These are phyloP conservation scores for Claviceps sp. DNA, from an alignment of 2,329 filamentous ascomycete genomes.

Conservation along the genomic window DNA sequence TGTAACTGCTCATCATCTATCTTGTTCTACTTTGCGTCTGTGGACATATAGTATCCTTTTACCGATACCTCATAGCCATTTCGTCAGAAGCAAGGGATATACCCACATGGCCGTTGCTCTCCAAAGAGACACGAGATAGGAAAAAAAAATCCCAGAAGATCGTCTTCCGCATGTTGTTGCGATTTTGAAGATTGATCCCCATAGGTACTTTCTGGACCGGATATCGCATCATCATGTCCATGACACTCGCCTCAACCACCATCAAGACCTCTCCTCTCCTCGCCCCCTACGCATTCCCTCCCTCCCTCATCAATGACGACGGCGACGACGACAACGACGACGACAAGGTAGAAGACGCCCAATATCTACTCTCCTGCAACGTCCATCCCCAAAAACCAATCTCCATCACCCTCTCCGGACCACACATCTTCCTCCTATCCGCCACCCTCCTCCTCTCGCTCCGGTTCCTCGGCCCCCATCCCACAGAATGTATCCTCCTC, in stretches of 20 bases:
- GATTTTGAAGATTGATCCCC: neutral
- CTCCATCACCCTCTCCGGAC: slow-evolving; percentile 38
- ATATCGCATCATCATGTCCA: slow-evolving; percentile 1
- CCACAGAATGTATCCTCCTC: slow-evolving; percentile 36
- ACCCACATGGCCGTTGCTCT: neutral
- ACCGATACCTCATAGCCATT: neutral
- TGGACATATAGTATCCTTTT: neutral
- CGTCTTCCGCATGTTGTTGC: neutral
- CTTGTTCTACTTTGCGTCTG: neutral
- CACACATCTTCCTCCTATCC: slow-evolving; percentile 31
- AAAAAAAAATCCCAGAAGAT: neutral
- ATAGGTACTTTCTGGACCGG: neutral
- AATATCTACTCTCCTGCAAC: slow-evolving; percentile 4
- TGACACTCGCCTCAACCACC: slow-evolving; percentile 1
- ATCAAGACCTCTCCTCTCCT: neutral
- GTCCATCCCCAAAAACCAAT: slow-evolving; percentile 34
- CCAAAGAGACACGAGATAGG: neutral
- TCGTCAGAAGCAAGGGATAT: neutral
- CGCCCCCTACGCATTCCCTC: neutral
- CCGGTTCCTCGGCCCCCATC: slow-evolving; percentile 34
- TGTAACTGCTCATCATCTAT: too few relatives aligned
- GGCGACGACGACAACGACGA: neutral
- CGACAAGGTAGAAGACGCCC: neutral
- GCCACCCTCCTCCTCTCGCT: slow-evolving; percentile 36
- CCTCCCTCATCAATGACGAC: neutral